Percentiles rank a stretch among this genome's conserved stretches.
Conservation (phyloP, 805 yeast genomes). For the Metschnikowia matae region DNA sequence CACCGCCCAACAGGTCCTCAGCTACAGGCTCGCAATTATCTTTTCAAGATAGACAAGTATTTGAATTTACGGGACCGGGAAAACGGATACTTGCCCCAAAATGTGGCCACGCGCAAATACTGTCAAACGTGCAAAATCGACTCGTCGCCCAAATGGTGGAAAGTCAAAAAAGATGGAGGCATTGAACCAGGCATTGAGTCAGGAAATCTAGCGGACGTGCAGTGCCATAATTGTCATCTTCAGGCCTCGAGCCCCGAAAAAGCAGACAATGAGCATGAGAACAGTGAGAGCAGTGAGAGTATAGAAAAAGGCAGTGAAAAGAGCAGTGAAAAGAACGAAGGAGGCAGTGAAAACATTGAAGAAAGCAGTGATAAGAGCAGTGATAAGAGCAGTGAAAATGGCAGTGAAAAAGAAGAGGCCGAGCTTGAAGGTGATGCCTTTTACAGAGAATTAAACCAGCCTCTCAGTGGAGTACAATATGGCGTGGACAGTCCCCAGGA, state of each 20-base stretch:
- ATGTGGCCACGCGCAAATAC: not conserved
- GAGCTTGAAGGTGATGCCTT: slow-evolving; percentile 16
- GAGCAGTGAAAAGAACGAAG: not conserved
- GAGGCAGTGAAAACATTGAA: slow-evolving; percentile 10
- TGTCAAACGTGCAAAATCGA: slow-evolving; percentile 24
- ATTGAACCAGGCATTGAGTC: not conserved
- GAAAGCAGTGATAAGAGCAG: not conserved
- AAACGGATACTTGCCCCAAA: slow-evolving; percentile 2
- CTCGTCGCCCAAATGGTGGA: slow-evolving; percentile 40
- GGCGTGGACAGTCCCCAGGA: slow-evolving; percentile 25
- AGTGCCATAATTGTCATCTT: slow-evolving; percentile 32
- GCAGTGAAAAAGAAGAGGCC: slow-evolving; percentile 10
- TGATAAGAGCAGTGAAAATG: not conserved
- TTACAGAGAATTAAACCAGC: slow-evolving; percentile 22
- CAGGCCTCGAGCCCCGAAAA: slow-evolving; percentile 8
- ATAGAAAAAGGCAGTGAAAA: not conserved
- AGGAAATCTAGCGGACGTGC: not conserved
- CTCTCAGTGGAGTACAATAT: slow-evolving; percentile 29
- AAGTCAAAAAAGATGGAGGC: not conserved
- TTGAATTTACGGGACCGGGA: not conserved
- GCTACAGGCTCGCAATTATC: slow-evolving; percentile 28
- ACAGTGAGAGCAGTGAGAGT: not conserved
- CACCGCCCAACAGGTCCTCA: slow-evolving; percentile 30
- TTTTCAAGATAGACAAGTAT: slow-evolving; percentile 17
- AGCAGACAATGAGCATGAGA: slow-evolving; percentile 8